Percentiles rank a stretch among this genome's conserved stretches.
These are phyloP conservation scores for Nevesoporus exiguus DNA, from an alignment of 768 basidiomycete species.

Conservation along the genomic window DNA sequence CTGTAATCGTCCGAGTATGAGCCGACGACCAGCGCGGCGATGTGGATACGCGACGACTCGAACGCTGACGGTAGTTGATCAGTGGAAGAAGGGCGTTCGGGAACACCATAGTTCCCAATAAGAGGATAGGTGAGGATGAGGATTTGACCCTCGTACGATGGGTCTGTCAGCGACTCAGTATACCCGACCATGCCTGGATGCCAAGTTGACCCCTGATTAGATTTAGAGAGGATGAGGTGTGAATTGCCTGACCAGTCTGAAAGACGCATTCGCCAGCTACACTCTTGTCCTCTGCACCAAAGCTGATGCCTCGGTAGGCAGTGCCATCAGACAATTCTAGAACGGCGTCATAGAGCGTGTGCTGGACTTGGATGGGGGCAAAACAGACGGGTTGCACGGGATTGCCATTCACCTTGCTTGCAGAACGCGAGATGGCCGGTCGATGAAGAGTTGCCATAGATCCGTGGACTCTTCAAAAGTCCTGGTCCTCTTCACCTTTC, in stretches of 20 bases:
- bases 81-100: slow-evolving; percentile 51
- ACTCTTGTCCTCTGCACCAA: slow-evolving; percentile 89
- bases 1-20: slow-evolving; percentile 94
- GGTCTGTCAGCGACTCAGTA: slow-evolving; percentile 96
- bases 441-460: slow-evolving; percentile 32
- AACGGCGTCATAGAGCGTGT: slow-evolving; percentile 52
- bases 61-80: slow-evolving; percentile 71
- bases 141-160: slow-evolving; percentile 97
- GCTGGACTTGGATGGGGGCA: slow-evolving; percentile 24
- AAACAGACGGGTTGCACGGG: slow-evolving; percentile 36
- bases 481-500: slow-evolving; percentile 47
- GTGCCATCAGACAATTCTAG: slow-evolving; percentile 90
- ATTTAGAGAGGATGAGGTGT: slow-evolving; percentile 1
- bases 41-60: slow-evolving; percentile 93
- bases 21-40: slow-evolving; percentile 87
- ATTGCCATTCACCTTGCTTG: slow-evolving; percentile 35
- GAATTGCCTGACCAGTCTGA: slow-evolving; percentile 81
- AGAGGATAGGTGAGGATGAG: slow-evolving; percentile 96
- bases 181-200: slow-evolving; percentile 96
- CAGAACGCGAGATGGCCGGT: slow-evolving; percentile 44
- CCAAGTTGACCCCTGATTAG: slow-evolving; percentile 14
- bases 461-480: slow-evolving; percentile 6
- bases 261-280: slow-evolving; percentile 98
- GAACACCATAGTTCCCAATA: slow-evolving; percentile 97
- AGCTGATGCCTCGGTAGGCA: slow-evolving; percentile 84